phyloP scores from a whole-genome alignment of 805 yeast species.

The Candida ulmi region DNA sequence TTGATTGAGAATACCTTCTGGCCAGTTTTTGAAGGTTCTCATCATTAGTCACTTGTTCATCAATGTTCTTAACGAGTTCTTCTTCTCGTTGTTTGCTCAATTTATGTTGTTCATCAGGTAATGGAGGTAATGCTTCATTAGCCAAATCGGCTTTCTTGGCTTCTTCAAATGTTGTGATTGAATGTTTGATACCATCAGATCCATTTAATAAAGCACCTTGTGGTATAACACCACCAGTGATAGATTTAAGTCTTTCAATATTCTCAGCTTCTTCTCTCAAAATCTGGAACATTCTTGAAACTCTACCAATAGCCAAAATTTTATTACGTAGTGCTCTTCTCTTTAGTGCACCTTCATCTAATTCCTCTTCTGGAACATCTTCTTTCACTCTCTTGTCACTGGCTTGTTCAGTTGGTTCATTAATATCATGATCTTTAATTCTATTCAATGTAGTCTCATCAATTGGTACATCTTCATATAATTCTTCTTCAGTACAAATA shows the following conservation, averaged over 20 bases:
- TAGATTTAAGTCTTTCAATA: slow-evolving; percentile 70
- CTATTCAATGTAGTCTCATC: slow-evolving; percentile 18
- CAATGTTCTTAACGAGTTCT: slow-evolving; percentile 31
- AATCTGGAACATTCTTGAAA: slow-evolving; percentile 86
- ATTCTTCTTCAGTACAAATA: slow-evolving; percentile 92
- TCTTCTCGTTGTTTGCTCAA: slow-evolving; percentile 41
- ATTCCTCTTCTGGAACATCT: not conserved
- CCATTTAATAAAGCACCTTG: slow-evolving; percentile 84
- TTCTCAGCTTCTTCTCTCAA: slow-evolving; percentile 84
- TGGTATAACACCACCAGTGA: slow-evolving; percentile 75
- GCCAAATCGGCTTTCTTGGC: slow-evolving; percentile 74
- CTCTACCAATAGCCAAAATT: slow-evolving; percentile 93
- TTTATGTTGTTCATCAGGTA: slow-evolving; percentile 47
- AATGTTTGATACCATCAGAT: slow-evolving; percentile 65
- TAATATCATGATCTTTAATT: slow-evolving; percentile 6
- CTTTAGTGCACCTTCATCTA: slow-evolving; percentile 25
- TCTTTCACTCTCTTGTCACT: not conserved
- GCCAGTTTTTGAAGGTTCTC: slow-evolving; percentile 21
- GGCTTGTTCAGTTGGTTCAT: not conserved
- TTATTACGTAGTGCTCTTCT: slow-evolving; percentile 71
- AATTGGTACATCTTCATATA: slow-evolving; percentile 65
- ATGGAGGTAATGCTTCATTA: slow-evolving; percentile 89
- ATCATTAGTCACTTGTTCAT: slow-evolving; percentile 21
- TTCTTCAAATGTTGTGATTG: slow-evolving; percentile 71
- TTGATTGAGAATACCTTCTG: slow-evolving; percentile 16